Base-by-base conservation (phyloP, 148 eudicot genomes). In the Amaranthus palmeri region DNA sequence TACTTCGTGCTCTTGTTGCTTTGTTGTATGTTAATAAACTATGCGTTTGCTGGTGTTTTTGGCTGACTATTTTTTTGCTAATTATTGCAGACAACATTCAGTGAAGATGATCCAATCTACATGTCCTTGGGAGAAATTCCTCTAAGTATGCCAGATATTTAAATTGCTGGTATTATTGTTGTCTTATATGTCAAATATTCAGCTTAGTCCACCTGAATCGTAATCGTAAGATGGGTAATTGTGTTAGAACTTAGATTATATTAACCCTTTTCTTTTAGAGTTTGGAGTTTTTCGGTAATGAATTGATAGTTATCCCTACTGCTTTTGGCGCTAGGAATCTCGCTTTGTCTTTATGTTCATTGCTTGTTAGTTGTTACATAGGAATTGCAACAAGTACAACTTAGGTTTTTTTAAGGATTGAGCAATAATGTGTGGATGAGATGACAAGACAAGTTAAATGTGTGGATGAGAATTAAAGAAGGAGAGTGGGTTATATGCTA, bases 121-220 rank as follows among this genome's bases (percentile, higher is more conserved):
- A 93, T 87, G 98, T 86, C 97, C 63, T 76, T 90, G 73, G 98
- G 88, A 76, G 97, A 91, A 79, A 91, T 95, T 78, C 99, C 97
- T 81, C 73, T 92, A 84, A 89, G 97, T 95, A 91, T 79, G 92
- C 81, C 84, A 67, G 77, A 81, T 77, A 64, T 86, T 80, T 87
- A 69, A 57, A 54, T 75, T 72, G 66, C 77, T 53, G 79, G 74
- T 81, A 79, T 78, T 76, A 63, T 83, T 78, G 72, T 71, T 82
- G 75, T 71, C 71, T 79, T 79, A 54, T 60, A 41, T 78, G 69
- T 75, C 61, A 69, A 74, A 67, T 48, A 25, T 45, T 76, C 56
- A 58, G 71, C 73, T 77, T 74, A 71, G 61, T 75, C 72, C 81
- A 67, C 68, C 77, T 51, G 14, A 72, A 61, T 63, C 45, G n/a